Base-by-base conservation (phyloP, 176 grass and related monocot species). In the Bromus sterilis region DNA sequence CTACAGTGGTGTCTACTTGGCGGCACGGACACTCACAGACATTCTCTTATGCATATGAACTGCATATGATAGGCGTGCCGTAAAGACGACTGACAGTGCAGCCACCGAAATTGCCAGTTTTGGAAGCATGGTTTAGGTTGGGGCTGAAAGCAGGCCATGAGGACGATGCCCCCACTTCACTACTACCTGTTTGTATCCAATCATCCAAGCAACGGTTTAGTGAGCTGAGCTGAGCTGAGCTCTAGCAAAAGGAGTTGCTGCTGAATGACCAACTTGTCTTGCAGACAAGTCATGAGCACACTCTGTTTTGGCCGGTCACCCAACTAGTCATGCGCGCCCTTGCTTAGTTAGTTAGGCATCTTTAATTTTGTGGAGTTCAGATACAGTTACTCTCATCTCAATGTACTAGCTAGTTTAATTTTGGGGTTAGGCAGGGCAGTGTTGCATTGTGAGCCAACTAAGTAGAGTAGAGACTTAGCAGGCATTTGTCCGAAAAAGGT, bases 41-140 rank as follows among this genome's bases (percentile, higher is more conserved):
- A n/a, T n/a, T n/a, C n/a, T n/a, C n/a, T n/a, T n/a, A n/a, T n/a
- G n/a, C n/a, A 31, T 65, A 31, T 57, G 29, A 44, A 31, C 62
- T 23, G 43, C 57, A 71, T 41, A 39, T 73, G 56, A 35, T 87
- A 83, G 53, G 64, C 26, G 74, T 83, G 74, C 9, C 9, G 25
- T 41, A 26, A 78, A 44, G 15, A 56, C 10, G 73, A 71, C 73
- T 43, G 73, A 71, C 85, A 40, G 4, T 7, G n/a, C 56, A 77
- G 74, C 80, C 78, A 35, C 74, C 80, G 3, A 21, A 65, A 30
- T 85, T 85, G 82, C 56, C 56, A 86, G 20, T 30, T 73, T 78
- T 78, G 87, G 83, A 86, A 72, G 87, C 78, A 85, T 82, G 15
- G 34, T 76, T 82, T 86, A 73, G 83, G 83, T 78, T 36, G 73